Conservation (phyloP, 192 early-diverging fungal genomes). For the Coemansia sp. region DNA sequence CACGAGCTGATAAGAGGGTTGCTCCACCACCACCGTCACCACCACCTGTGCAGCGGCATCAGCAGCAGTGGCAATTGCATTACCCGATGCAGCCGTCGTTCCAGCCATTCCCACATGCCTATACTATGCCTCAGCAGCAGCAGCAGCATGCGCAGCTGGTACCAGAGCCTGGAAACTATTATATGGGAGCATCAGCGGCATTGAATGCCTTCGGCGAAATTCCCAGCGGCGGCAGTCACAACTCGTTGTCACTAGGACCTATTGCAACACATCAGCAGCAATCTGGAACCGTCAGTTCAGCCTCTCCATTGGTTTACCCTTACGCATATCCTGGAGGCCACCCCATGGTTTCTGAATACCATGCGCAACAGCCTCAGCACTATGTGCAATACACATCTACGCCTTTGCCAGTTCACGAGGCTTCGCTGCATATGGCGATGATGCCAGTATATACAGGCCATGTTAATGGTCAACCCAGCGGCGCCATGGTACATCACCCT, state of each 20-base stretch:
- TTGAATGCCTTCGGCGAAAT: background rate
- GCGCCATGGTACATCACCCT: conserved; percentile 1
- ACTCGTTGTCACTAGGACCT: background rate
- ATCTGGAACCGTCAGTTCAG: background rate
- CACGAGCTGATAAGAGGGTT: background rate
- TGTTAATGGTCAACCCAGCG: conserved; percentile 7
- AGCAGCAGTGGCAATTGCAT: conserved; percentile 18
- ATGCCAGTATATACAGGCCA: conserved; percentile 21
- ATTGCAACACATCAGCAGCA: background rate
- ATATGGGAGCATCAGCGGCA: background rate
- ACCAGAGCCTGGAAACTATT: background rate
- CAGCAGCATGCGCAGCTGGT: background rate
- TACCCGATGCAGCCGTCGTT: conserved; percentile 13
- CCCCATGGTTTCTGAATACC: conserved; percentile 4
- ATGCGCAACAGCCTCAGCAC: conserved; percentile 3
- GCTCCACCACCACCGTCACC: background rate
- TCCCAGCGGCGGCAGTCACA: background rate
- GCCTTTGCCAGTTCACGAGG: conserved; percentile 1
- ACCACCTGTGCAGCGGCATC: background rate
- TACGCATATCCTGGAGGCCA: conserved; percentile 14
- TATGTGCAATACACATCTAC: conserved; percentile 8
- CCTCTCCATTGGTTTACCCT: background rate
- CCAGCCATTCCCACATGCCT: conserved; percentile 2
- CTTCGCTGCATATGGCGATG: conserved; percentile 15
- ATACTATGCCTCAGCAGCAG: background rate